Evolutionary conservation across 1,139 yeast species (phyloP), one percentile per base, ranked within the genome.

Genomic region (Saccharomycopsis hybrid): DNA sequence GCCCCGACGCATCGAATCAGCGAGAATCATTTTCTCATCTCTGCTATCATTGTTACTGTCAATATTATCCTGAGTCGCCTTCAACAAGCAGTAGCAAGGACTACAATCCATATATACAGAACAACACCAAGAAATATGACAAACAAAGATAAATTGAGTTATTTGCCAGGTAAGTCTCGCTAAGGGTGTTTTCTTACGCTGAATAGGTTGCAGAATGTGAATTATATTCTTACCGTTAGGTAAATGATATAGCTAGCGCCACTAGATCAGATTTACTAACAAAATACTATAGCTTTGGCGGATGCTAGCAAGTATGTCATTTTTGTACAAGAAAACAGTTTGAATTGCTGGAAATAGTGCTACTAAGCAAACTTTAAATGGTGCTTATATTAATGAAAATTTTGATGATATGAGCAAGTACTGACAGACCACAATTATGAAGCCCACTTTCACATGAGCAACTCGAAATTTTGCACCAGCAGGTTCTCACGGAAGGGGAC

Each of bases 401-500:
- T 29, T 29, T n/a, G 13, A 13, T 28, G 7, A n/a, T 18, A 33
- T 24, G 8, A n/a, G 28, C 27, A 35, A 29, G 18, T 30, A 31
- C 28, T 4, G 9, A 45, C 28, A 7, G n/a, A 38, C 38, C 32
- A 40, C 18, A 38, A 36, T 24, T 27, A 11, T 27, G 13, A 33
- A 51, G 79, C 44, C 86, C 96, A 0, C 76, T 92, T 41, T 73
- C 90, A 1, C 74, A 77, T 2, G 85, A 83, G 54, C 95, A 92
- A 62, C 72, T 94, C 45, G 81, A 78, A 18, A 76, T 89, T 3
- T 74, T 92, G 41, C 80, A 78, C 55, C 77, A 82, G 59, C 97
- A 90, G 59, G 87, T 88, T 44, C 78, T 81, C 36, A 72, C 84
- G 1, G 98, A 94, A 64, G 82, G 85, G 40, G 95, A 94, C 7